Percentiles rank a stretch among this genome's conserved stretches.
Evolutionary conservation across 805 yeast species (phyloP).

Genomic region (Yarrowia hollandica): DNA sequence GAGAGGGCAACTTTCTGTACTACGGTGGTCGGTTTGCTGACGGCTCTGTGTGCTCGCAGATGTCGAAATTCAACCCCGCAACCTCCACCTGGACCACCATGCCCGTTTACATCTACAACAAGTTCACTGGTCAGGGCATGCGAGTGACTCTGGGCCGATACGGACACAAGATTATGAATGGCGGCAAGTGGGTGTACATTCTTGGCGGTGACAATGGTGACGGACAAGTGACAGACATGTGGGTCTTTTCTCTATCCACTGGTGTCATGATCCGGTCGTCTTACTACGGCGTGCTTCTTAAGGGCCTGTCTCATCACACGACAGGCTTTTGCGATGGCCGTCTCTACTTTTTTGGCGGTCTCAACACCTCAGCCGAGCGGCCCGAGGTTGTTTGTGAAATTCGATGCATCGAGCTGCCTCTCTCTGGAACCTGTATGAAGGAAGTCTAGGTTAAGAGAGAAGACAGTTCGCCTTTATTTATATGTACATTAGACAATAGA

Average conservation of each 20-base stretch:
- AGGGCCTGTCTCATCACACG: constrained; percentile 35
- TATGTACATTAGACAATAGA: constrained; percentile 20
- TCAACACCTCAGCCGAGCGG: constrained; percentile 21
- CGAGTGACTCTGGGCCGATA: constrained; percentile 29
- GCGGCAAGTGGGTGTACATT: constrained; percentile 31
- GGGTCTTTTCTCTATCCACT: constrained; percentile 31
- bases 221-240: constrained; percentile 30
- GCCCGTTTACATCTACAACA: constrained; percentile 24
- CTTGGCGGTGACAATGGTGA: constrained; percentile 37
- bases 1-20: constrained; percentile 9
- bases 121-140: constrained; percentile 18
- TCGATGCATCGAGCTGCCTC: constrained; percentile 28
- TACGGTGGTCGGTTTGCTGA: background rate
- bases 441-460: background rate
- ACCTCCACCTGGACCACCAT: background rate
- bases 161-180: constrained; percentile 31
- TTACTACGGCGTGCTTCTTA: constrained; percentile 32
- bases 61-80: constrained; percentile 12
- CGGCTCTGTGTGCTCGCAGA: background rate
- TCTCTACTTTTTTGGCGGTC: constrained; percentile 34
- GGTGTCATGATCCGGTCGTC: constrained; percentile 33
- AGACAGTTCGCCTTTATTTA: constrained; percentile 21
- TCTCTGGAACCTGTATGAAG: constrained; percentile 12
- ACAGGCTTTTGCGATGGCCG: constrained; percentile 34
- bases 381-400: constrained; percentile 23